A percentile compares a stretch with the other conserved stretches of the same genome.
phyloP scores from a whole-genome alignment of 2,329 filamentous ascomycete genomes.

The Didymella segeticola region DNA sequence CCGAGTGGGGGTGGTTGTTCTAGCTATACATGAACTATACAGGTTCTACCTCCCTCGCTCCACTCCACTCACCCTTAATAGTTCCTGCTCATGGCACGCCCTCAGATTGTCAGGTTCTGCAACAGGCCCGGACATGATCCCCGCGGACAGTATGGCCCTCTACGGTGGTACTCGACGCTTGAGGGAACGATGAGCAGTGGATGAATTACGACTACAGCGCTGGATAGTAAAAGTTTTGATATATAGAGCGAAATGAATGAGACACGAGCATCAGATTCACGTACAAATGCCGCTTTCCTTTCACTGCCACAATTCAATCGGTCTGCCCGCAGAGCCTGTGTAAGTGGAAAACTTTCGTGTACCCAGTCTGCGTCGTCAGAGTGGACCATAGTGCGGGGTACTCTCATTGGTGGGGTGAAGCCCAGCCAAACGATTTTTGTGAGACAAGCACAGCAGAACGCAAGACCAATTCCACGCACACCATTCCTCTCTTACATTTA shows the following conservation, averaged over 20 bases:
- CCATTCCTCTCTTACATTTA: too few relatives aligned
- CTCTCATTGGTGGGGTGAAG: conserved; percentile 7
- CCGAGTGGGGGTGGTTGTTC: conserved; percentile 27
- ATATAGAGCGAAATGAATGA: conserved; percentile 16
- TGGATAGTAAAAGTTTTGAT: conserved; percentile 20
- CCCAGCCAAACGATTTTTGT: conserved; percentile 10
- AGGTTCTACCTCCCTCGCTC: conserved; percentile 25
- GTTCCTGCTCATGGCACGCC: conserved; percentile 8
- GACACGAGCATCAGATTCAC: conserved; percentile 10
- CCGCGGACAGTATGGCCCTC: neutral
- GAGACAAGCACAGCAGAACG: neutral
- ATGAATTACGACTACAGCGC: conserved; percentile 12
- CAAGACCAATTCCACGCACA: neutral
- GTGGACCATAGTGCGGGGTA: conserved; percentile 8
- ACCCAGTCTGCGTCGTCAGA: too few relatives aligned
- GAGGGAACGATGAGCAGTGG: conserved; percentile 4
- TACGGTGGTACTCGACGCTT: neutral
- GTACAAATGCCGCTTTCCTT: too few relatives aligned
- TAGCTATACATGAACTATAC: conserved; percentile 37
- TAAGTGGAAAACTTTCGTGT: neutral
- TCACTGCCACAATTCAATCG: too few relatives aligned
- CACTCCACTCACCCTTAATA: conserved; percentile 19
- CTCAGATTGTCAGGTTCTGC: neutral
- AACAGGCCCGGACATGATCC: neutral
- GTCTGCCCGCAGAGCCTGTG: neutral